Base-by-base conservation (phyloP, 768 basidiomycete species). In the Mycena polygramma region DNA sequence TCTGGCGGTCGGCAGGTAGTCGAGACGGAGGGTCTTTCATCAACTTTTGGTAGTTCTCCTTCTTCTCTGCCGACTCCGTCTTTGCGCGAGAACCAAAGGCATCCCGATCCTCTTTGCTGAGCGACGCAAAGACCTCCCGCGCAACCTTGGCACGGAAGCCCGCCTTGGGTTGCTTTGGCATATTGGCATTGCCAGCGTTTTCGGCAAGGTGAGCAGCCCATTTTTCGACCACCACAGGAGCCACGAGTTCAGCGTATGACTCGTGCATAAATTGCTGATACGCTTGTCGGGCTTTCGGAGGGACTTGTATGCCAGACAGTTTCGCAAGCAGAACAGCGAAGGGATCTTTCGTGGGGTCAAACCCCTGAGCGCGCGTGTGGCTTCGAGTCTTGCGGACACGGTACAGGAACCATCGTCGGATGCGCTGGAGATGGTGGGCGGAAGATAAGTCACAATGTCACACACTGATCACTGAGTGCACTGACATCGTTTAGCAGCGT, bases 181-280 rank as follows among this genome's bases (percentile, higher is more conserved):
- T 37, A 15, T n/a, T 45, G 9, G 46, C 14, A 7, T 5, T 41
- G 0, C 26, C 11, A 4, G 35, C 17, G 13, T 22, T 17, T 15
- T 39, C 49, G 19, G 19, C 48, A 1, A 22, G 45, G 20, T 61
- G 9, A 17, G 37, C 49, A 3, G 20, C 59, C 70, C 70, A 71
- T 36, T 15, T 15, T 20, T 15, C 15, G 0, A 17, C 30, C 3
- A 70, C 63, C 0, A n/a, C n/a, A 5, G 63, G 57, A 1, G 63
- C 69, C 15, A 64, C 45, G 19, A 48, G 39, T 24, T 22, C 22
- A 0, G 17, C 7, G 35, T 63, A 69, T 1, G 36, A 58, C 45
- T 69, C 68, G 36, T 41, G 51, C 66, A 68, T 68, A 20, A 54
- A 72, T 52, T 74, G 75, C 26, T 71, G 73, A n/a, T 76, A 74